phyloP scores from a whole-genome alignment of 306 rosid genomes.

The Pterocarpus macrocarpus region DNA sequence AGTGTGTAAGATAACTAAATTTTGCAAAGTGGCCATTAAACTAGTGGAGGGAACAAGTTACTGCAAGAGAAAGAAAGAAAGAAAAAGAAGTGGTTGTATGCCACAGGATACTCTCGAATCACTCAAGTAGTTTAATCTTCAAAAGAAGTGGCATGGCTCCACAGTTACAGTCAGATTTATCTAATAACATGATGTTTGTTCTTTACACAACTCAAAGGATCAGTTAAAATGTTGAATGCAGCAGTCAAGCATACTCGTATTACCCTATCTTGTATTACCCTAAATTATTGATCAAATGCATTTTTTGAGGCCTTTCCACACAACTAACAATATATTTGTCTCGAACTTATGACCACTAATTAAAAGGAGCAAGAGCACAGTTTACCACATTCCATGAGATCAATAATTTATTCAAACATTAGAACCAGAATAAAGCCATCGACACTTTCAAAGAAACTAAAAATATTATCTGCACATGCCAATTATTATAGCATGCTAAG shows the following conservation, averaged over 20 bases:
- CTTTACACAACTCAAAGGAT: slow-evolving; percentile 29
- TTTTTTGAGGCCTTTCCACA: slow-evolving; percentile 26
- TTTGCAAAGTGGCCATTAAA: slow-evolving; percentile 33
- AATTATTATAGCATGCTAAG: slow-evolving; percentile 34
- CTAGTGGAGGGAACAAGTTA: slow-evolving; percentile 17
- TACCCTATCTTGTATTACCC: slow-evolving; percentile 37
- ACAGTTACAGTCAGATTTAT: slow-evolving; percentile 15
- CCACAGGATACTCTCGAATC: not conserved
- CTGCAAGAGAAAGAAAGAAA: not conserved
- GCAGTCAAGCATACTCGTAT: slow-evolving; percentile 2
- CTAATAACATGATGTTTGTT: slow-evolving; percentile 11
- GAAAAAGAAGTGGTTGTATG: not conserved
- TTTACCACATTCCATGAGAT: not conserved
- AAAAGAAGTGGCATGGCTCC: slow-evolving; percentile 7
- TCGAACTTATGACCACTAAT: not conserved
- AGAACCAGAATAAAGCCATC: slow-evolving; percentile 13
- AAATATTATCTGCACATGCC: slow-evolving; percentile 22
- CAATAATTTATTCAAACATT: slow-evolving; percentile 21
- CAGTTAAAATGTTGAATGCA: slow-evolving; percentile 24
- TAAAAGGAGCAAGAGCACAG: slow-evolving; percentile 24
- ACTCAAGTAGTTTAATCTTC: slow-evolving; percentile 8
- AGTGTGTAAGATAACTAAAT: not conserved
- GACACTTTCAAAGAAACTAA: slow-evolving; percentile 3
- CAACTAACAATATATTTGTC: slow-evolving; percentile 23
- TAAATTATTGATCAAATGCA: slow-evolving; percentile 16